Base-by-base conservation (phyloP, 2,329 filamentous ascomycete genomes). In the Colletotrichum somersetense region DNA sequence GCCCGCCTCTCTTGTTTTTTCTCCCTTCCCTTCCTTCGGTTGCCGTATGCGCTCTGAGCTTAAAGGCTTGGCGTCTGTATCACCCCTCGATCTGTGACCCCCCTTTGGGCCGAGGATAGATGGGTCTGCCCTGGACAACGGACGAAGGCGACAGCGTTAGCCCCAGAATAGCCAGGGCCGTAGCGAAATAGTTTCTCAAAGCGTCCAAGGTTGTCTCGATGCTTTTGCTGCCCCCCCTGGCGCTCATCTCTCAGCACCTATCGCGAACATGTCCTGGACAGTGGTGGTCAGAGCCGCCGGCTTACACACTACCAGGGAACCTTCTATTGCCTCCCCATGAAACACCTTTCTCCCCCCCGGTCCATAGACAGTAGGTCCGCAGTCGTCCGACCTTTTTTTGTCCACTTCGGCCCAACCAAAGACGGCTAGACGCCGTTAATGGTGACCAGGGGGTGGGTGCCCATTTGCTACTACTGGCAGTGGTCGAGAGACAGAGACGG, bases 401-500 rank as follows among this genome's bases (percentile, higher is more conserved):
- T 63, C 58, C 58, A 55, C 64, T 52, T 68, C 69, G 69, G 69
- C 53, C 38, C 69, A 56, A 46, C 69, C 69, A 69, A 61, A 72
- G 65, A 72, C 69, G 69, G 69, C 69, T 72, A 64, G 69, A 38
- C 52, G 53, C 69, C 69, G 65, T 68, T 72, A 64, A 33, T 42
- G 58, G 58, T 40, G 33, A 55, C 66, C 20, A 7, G 44, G 44
- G 44, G 26, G 58, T 12, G 26, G 26, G 3, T 30, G 3, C 26
- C 26, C 42, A 48, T 53, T 68, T n/a, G n/a, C n/a, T 44, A 72
- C 69, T 72, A 72, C 69, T 72, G 30, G 65, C 53, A 53, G 56
- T 53, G 23, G 18, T 62, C 52, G 57, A 67, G 58, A 30, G 26
- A 30, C 26, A 3, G 26, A 30, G 30, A 30, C 30, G 4, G 30